Percentiles rank a stretch among this genome's conserved stretches.
Conservation (phyloP, 495 filamentous ascomycete species). For the Penicillium bovifimosum region DNA sequence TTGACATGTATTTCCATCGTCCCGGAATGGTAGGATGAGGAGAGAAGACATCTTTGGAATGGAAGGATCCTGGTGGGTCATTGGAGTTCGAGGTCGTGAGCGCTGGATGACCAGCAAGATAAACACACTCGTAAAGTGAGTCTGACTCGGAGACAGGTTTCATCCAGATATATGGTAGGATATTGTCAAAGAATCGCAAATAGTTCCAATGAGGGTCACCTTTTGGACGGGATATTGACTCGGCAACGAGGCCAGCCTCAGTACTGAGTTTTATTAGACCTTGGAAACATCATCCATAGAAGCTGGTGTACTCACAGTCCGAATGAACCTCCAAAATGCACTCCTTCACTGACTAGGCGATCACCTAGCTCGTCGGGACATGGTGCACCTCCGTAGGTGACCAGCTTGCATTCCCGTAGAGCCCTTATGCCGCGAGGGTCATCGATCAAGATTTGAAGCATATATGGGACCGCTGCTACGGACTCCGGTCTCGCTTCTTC, state of each 20-base stretch:
- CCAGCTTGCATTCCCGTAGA: conserved; percentile 39
- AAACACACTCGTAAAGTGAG: conserved; percentile 48
- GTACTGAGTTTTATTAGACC: conserved; percentile 34
- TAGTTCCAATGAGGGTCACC: conserved; percentile 52
- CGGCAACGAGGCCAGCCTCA: conserved; percentile 48
- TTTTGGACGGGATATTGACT: conserved; percentile 43
- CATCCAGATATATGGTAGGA: conserved; percentile 44
- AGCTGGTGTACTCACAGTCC: conserved; percentile 40
- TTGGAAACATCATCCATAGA: neutral
- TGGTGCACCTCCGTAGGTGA: conserved; percentile 48
- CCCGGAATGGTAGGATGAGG: conserved; percentile 53
- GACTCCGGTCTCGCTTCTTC: conserved; percentile 44
- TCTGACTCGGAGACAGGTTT: conserved; percentile 37
- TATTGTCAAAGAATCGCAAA: conserved; percentile 42
- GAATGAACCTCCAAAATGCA: conserved; percentile 46
- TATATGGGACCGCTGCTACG: conserved; percentile 52
- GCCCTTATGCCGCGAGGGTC: conserved; percentile 40
- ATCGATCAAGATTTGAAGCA: conserved; percentile 50
- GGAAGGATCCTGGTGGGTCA: conserved; percentile 46
- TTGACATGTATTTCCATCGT: conserved; percentile 59
- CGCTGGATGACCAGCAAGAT: conserved; percentile 45
- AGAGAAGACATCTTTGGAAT: conserved; percentile 57
- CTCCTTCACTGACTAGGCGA: conserved; percentile 40
- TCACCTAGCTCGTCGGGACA: conserved; percentile 57
- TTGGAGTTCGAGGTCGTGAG: conserved; percentile 51